Percentiles rank a stretch among this genome's conserved stretches.
These are phyloP conservation scores for Hypoxylon sp. DNA, from an alignment of 2,329 filamentous ascomycete species.

Conservation along the genomic window DNA sequence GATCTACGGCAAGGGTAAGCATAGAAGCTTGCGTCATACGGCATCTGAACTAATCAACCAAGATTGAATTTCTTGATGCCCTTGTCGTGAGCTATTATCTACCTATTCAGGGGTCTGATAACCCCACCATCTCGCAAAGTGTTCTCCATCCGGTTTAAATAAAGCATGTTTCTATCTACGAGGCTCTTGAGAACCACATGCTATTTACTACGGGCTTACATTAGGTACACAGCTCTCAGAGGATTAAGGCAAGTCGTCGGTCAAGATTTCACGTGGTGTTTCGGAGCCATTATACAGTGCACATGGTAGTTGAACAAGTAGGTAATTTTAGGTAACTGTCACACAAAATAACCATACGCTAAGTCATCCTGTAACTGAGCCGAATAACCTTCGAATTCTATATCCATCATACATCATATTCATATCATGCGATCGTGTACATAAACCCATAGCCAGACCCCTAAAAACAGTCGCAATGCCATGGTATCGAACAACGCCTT, in stretches of 20 bases:
- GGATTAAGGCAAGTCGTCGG: neutral
- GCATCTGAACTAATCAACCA: conserved; percentile 21
- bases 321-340: too few relatives aligned
- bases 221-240: neutral
- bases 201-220: neutral
- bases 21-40: conserved; percentile 33
- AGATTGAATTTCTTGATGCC: conserved; percentile 8
- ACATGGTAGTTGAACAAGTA: too few relatives aligned
- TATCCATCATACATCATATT: conserved; percentile 24
- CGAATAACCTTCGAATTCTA: conserved; percentile 20
- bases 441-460: conserved; percentile 6
- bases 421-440: conserved; percentile 18
- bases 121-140: conserved; percentile 5
- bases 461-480: conserved; percentile 31
- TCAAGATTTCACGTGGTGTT: neutral
- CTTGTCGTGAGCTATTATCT: neutral
- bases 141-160: conserved; percentile 13
- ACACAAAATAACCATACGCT: conserved; percentile 6
- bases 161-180: neutral
- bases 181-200: neutral
- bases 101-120: neutral
- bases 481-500: conserved; percentile 40
- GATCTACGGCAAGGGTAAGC: conserved; percentile 33
- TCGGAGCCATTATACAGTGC: neutral
- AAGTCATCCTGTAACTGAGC: conserved; percentile 4